phyloP scores from a whole-genome alignment of 352 stramenopile genomes.

The Globisporangium splendens region DNA sequence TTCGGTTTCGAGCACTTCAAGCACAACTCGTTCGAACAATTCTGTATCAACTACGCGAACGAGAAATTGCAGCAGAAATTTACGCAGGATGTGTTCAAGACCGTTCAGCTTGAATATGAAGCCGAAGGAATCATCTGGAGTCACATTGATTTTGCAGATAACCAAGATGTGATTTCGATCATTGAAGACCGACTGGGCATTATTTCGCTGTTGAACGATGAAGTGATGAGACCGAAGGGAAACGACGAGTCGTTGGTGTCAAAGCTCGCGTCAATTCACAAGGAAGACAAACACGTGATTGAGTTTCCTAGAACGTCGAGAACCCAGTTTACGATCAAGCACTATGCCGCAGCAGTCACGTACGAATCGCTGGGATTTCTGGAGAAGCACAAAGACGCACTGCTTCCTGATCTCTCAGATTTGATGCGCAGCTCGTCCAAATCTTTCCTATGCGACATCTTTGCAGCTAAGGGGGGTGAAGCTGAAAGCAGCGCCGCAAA shows the following conservation, averaged over 20 bases:
- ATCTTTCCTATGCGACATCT: conserved; percentile 46
- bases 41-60: conserved; percentile 93
- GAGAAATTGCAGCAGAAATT: conserved; percentile 93
- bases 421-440: conserved; percentile 72
- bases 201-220: conserved; percentile 88
- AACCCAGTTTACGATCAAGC: conserved; percentile 90
- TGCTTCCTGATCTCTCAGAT: conserved; percentile 91
- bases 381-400: conserved; percentile 94
- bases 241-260: conserved; percentile 78
- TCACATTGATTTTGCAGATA: conserved; percentile 91
- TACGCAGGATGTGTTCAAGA: conserved; percentile 88
- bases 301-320: conserved; percentile 74
- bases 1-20: conserved; percentile 95
- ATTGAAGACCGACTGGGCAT: conserved; percentile 88
- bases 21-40: conserved; percentile 93
- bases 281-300: conserved; percentile 74
- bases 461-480: conserved; percentile 35
- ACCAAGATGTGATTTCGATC: conserved; percentile 84
- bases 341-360: conserved; percentile 91
- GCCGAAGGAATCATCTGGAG: conserved; percentile 91
- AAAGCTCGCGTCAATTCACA: conserved; percentile 75
- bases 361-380: conserved; percentile 93
- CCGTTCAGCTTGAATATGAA: conserved; percentile 87
- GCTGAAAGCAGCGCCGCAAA: not conserved
- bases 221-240: conserved; percentile 85